Percentiles rank a stretch among this genome's conserved stretches.
Evolutionary conservation across 2,329 filamentous ascomycete species (phyloP).

Genomic region (Xylaria sp.): DNA sequence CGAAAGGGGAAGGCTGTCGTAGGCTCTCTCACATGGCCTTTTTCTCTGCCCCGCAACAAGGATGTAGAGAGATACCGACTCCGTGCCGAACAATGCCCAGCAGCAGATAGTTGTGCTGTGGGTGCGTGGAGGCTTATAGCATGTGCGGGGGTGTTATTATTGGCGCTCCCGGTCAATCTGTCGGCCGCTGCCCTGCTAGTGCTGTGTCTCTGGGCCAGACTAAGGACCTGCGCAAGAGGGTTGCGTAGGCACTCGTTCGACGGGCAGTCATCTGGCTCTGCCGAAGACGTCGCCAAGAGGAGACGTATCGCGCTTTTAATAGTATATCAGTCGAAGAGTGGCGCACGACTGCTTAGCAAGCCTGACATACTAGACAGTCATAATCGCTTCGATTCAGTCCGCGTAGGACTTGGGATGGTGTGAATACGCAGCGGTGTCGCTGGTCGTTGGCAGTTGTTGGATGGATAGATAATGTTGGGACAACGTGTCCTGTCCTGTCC

Average conservation of each 20-base stretch:
- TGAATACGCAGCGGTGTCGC: slow-evolving; percentile 3
- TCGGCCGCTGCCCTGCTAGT: neutral
- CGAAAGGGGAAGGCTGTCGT: slow-evolving; percentile 12
- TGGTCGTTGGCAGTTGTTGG: neutral
- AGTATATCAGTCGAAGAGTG: neutral
- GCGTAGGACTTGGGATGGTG: neutral
- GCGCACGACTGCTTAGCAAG: neutral
- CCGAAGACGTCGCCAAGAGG: neutral
- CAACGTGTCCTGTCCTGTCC: neutral
- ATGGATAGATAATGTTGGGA: neutral
- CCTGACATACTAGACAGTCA: neutral
- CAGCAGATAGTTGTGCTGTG: too few species aligned
- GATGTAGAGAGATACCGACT: slow-evolving; percentile 9
- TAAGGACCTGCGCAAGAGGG: neutral
- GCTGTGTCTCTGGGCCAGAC: neutral
- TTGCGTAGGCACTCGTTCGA: neutral
- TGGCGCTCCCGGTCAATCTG: neutral
- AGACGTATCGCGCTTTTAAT: neutral
- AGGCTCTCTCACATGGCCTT: neutral
- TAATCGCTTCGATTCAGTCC: neutral
- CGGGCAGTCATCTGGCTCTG: neutral
- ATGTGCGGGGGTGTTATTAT: neutral
- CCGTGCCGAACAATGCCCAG: slow-evolving; percentile 1
- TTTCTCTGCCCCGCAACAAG: slow-evolving; percentile 16
- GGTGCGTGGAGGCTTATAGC: neutral